These are phyloP conservation scores for Farysia itapuensis DNA, from an alignment of 1,284 basidiomycete genomes.

Conservation along the genomic window DNA sequence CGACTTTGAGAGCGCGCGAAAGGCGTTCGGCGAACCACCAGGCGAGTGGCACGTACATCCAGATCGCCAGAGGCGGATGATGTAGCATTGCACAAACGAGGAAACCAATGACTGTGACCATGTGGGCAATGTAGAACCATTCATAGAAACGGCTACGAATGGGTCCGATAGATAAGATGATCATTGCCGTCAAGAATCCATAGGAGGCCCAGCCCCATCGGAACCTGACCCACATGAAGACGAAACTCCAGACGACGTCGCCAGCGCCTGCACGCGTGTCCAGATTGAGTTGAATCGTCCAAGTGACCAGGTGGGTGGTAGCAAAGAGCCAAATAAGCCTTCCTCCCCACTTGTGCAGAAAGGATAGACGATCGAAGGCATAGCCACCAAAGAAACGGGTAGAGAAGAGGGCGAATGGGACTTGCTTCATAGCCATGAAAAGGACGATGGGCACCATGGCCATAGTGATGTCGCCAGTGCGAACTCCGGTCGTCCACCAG, in stretches of 20 bases:
- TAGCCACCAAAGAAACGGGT: slow-evolving; percentile 70
- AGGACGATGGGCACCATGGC: slow-evolving; percentile 76
- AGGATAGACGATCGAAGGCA: slow-evolving; percentile 75
- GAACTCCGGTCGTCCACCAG: slow-evolving; percentile 75
- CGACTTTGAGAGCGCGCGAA: slow-evolving; percentile 68
- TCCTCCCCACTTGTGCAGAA: slow-evolving; percentile 74
- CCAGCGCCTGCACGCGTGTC: slow-evolving; percentile 65
- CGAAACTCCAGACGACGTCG: slow-evolving; percentile 67
- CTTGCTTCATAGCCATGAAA: slow-evolving; percentile 76
- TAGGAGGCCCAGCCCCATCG: slow-evolving; percentile 75
- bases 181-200: slow-evolving; percentile 70
- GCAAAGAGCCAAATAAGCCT: slow-evolving; percentile 74
- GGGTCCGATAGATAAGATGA: slow-evolving; percentile 68
- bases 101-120: slow-evolving; percentile 62
- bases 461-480: slow-evolving; percentile 76
- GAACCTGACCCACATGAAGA: slow-evolving; percentile 73
- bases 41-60: slow-evolving; percentile 53
- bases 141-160: slow-evolving; percentile 74
- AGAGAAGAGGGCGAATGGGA: slow-evolving; percentile 79
- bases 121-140: slow-evolving; percentile 73
- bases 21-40: slow-evolving; percentile 67
- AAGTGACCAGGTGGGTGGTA: slow-evolving; percentile 71
- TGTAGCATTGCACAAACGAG: slow-evolving; percentile 54
- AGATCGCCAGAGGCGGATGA: slow-evolving; percentile 66
- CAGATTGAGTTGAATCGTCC: slow-evolving; percentile 71